Evolutionary conservation across 2,329 filamentous ascomycete genomes (phyloP).

Genomic region (Coniosporium uncinatum): DNA sequence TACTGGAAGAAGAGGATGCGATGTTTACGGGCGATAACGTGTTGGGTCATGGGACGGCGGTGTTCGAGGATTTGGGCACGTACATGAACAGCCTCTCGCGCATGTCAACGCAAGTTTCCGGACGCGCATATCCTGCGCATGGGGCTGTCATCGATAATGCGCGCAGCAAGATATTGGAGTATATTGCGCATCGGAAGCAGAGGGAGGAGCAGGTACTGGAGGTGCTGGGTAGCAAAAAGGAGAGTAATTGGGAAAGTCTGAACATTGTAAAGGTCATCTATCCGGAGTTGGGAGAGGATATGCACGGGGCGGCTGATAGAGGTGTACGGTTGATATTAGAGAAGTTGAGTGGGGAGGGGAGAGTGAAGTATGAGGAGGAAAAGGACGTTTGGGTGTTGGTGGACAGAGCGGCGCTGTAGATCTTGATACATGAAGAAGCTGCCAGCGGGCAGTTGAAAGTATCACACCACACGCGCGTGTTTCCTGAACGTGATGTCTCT

Average conservation of each 20-base stretch:
- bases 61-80: conserved; percentile 28
- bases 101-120: conserved; percentile 62
- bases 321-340: conserved; percentile 74
- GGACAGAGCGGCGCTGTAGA: conserved; percentile 12
- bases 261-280: conserved; percentile 91
- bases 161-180: conserved; percentile 67
- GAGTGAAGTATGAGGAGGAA: conserved; percentile 37
- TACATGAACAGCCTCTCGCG: conserved; percentile 57
- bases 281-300: conserved; percentile 64
- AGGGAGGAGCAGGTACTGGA: conserved; percentile 74
- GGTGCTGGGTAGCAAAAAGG: conserved; percentile 39
- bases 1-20: conserved; percentile 51
- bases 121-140: conserved; percentile 82
- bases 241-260: conserved; percentile 44
- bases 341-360: conserved; percentile 74
- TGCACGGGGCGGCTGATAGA: conserved; percentile 71
- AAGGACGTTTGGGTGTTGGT: conserved; percentile 25
- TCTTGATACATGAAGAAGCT: too few species aligned
- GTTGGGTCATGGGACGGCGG: conserved; percentile 30
- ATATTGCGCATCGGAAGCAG: conserved; percentile 74
- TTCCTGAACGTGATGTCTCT: too few species aligned
- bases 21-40: conserved; percentile 32
- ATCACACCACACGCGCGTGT: too few species aligned
- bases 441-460: too few species aligned
- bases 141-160: conserved; percentile 74